These are phyloP conservation scores for Pseudevernia furfuracea DNA, from an alignment of 495 filamentous ascomycete species.

Conservation along the genomic window DNA sequence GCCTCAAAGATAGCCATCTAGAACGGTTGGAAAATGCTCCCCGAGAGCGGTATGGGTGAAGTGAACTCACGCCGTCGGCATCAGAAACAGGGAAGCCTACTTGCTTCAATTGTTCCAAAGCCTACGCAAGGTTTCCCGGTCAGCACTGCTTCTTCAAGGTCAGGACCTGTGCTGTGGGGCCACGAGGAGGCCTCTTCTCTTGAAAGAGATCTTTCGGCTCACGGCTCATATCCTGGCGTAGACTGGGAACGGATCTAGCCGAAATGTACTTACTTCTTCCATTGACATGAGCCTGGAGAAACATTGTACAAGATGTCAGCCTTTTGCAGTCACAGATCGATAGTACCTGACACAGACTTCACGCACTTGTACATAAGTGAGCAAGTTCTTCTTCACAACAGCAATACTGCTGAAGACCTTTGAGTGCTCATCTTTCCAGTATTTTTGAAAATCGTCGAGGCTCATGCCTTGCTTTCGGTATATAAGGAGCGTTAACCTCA, in stretches of 20 bases:
- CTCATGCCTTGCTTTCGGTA: conserved; percentile 20
- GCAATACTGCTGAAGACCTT: conserved; percentile 12
- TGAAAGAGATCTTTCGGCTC: not conserved
- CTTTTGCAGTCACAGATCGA: not conserved
- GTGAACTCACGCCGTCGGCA: not conserved
- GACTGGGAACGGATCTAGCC: not conserved
- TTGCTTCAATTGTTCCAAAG: not conserved
- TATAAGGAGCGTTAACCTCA: conserved; percentile 11
- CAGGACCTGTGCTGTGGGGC: not conserved
- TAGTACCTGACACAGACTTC: not conserved
- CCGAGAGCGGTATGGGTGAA: not conserved
- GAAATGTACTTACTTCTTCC: not conserved
- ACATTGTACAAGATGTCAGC: not conserved
- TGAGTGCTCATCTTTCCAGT: conserved; percentile 13
- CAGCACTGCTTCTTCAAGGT: not conserved
- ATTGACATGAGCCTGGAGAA: conserved; percentile 7
- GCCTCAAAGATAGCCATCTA: conserved; percentile 22
- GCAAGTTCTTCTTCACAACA: conserved; percentile 15
- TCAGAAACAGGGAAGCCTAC: conserved; percentile 9
- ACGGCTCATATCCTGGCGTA: not conserved
- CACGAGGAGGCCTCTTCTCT: not conserved
- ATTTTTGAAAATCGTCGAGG: conserved; percentile 18
- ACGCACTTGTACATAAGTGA: conserved; percentile 20
- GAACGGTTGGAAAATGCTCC: not conserved
- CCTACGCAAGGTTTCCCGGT: not conserved